Evolutionary conservation across 1,284 basidiomycete species (phyloP), one percentile per base, ranked within the genome.

Genomic region (Apiotrichum veenhuisii): DNA sequence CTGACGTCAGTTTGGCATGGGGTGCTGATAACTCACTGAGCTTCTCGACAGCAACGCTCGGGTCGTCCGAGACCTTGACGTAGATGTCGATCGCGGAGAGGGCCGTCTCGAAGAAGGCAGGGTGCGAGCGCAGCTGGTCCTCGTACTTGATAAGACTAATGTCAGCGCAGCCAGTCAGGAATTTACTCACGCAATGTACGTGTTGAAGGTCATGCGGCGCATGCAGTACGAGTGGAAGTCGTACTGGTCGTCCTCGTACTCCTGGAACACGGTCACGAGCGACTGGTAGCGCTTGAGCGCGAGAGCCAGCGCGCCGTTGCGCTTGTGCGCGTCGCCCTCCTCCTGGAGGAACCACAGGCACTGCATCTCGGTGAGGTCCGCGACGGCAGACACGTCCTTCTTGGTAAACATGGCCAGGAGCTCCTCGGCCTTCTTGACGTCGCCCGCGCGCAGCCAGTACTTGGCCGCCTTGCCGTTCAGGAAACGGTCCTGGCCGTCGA

Each of bases 171-270:
- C 2, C 23, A 50, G n/a, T 54, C 5, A 54, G 33, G 27, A 40
- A 20, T 20, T 25, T 23, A 71, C 79, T 61, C 66, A 94, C 91
- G 85, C 82, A 52, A 89, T 67, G 74, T 98, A 98, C 15, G 89
- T 83, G 49, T 86, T 87, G 38, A 98, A 78, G 3, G 90, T 96
- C 72, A 88, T 90, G 68, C 91, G 91, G 46, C 96, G 86, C 68
- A 97, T 71, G 66, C 91, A 90, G 77, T 98, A 99, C 9, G 87
- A 86, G 75, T 99, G 96, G 82, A 98, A 99, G 76, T 99, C 96
- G 69, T 91, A 95, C 77, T 98, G 94, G 72, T 98, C 96, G 65
- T 98, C 92, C 69, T 94, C 90, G 63, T 91, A 84, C 55, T 90
- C 89, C 55, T 88, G 83, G 75, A 96, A 97, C 17, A 87, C 81